These are phyloP conservation scores for Coemansia guatemalensis DNA, from an alignment of 192 early-diverging fungal genomes.

Conservation along the genomic window DNA sequence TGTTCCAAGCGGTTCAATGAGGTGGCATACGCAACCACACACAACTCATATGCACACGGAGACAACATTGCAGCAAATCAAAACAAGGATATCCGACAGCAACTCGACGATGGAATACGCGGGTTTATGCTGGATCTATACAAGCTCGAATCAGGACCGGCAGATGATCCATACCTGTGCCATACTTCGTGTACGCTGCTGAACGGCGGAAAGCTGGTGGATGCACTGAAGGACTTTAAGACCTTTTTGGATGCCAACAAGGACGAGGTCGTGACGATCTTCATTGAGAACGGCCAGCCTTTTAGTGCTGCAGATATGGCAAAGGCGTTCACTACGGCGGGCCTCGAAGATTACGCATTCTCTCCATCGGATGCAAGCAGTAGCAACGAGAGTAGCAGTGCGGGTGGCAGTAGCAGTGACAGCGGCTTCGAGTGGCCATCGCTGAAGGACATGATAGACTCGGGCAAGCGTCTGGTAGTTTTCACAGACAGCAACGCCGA, in stretches of 20 bases:
- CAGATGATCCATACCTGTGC: constrained; percentile 61
- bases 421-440: constrained; percentile 64
- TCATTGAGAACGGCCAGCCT: constrained; percentile 64
- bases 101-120: constrained; percentile 73
- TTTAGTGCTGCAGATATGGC: constrained; percentile 55
- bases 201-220: constrained; percentile 59
- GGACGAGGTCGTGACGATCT: constrained; percentile 76
- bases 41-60: constrained; percentile 67
- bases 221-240: constrained; percentile 58
- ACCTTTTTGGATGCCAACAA: constrained; percentile 63
- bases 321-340: constrained; percentile 53
- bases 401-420: constrained; percentile 37
- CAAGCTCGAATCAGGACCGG: constrained; percentile 14
- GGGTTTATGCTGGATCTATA: constrained; percentile 71
- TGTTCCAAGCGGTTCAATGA: constrained; percentile 63
- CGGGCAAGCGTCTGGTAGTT: constrained; percentile 66
- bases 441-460: constrained; percentile 60
- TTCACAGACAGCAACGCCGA: constrained; percentile 60
- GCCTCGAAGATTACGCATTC: constrained; percentile 56
- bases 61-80: constrained; percentile 67
- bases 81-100: constrained; percentile 58
- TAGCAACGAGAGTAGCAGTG: neutral
- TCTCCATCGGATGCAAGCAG: constrained; percentile 21
- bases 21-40: constrained; percentile 68
- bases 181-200: constrained; percentile 63